Evolutionary conservation across 2,329 filamentous ascomycete species (phyloP).

Genomic region (Chrysoporthe deuterocubensis): DNA sequence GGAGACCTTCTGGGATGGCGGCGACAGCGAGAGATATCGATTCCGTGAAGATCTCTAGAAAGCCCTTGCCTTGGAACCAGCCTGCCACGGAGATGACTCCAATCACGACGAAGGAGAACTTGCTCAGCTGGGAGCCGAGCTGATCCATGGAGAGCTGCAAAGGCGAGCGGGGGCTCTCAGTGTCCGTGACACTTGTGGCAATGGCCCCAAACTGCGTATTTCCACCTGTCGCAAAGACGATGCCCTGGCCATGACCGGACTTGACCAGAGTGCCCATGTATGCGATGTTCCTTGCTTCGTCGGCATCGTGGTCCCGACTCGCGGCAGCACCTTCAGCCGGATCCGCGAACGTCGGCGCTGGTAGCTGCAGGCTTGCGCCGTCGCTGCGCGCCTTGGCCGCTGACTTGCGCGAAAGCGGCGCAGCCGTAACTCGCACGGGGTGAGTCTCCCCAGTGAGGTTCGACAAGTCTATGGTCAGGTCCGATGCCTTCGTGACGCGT

Average conservation of each 20-base stretch:
- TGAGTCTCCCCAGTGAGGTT: slow-evolving; percentile 98
- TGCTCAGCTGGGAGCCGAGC: slow-evolving; percentile 94
- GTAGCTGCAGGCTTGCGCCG: slow-evolving; percentile 38
- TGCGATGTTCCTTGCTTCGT: slow-evolving; percentile 85
- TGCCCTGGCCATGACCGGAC: slow-evolving; percentile 91
- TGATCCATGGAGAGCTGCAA: slow-evolving; percentile 96
- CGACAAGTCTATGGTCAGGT: slow-evolving; percentile 93
- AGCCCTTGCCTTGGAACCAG: slow-evolving; percentile 83
- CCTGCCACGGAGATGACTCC: slow-evolving; percentile 90
- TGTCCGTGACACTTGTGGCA: slow-evolving; percentile 89
- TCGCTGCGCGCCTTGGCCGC: slow-evolving; percentile 33
- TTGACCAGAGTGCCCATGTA: slow-evolving; percentile 98
- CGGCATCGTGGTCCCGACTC: slow-evolving; percentile 62
- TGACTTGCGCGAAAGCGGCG: slow-evolving; percentile 50
- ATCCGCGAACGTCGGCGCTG: slow-evolving; percentile 39
- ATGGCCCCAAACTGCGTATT: slow-evolving; percentile 96
- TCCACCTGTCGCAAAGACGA: slow-evolving; percentile 95
- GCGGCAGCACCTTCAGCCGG: slow-evolving; percentile 43
- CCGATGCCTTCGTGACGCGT: slow-evolving; percentile 85
- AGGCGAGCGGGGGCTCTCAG: slow-evolving; percentile 92
- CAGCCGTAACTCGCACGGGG: slow-evolving; percentile 77
- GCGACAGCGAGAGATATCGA: slow-evolving; percentile 96
- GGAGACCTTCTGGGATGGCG: slow-evolving; percentile 92
- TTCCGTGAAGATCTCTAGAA: slow-evolving; percentile 96
- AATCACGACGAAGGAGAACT: slow-evolving; percentile 94